phyloP scores from a whole-genome alignment of 1,284 basidiomycete species.

The Cryptococcus jaspeensis region DNA sequence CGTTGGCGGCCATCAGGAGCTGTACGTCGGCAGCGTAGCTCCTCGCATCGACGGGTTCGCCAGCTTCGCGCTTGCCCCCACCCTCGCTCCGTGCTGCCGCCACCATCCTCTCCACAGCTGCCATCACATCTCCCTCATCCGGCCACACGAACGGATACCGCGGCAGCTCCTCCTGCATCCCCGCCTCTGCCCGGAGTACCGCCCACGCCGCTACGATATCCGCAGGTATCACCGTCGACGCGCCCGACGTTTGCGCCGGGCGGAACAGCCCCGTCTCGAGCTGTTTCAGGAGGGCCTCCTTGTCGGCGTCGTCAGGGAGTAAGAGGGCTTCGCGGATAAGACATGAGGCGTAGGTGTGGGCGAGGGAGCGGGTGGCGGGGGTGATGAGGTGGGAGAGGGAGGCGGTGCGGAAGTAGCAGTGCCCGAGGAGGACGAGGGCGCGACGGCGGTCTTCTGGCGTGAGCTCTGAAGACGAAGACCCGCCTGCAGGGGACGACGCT shows the following conservation, averaged over 20 bases:
- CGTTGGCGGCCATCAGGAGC: too few species aligned
- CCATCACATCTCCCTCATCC: too few species aligned
- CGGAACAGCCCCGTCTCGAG: constrained; percentile 1
- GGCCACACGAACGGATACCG: constrained; percentile 3
- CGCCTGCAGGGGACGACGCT: too few species aligned
- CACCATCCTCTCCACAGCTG: too few species aligned
- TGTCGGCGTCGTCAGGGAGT: too few species aligned
- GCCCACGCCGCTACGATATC: constrained; percentile 7
- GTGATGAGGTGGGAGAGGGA: too few species aligned
- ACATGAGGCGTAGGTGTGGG: constrained; percentile 4
- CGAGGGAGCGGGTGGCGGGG: not conserved
- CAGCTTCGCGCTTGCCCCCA: too few species aligned
- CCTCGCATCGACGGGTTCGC: too few species aligned
- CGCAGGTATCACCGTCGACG: not conserved
- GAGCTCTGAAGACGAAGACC: too few species aligned
- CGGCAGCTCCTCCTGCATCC: not conserved
- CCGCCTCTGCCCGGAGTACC: not conserved
- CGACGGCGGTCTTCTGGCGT: constrained; percentile 8
- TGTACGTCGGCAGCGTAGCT: too few species aligned
- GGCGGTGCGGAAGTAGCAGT: constrained; percentile 6
- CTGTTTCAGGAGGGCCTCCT: not conserved
- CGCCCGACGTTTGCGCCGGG: too few species aligned
- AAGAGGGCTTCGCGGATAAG: constrained; percentile 1
- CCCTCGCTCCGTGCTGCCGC: too few species aligned
- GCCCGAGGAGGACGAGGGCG: constrained; percentile 6